phyloP scores from a whole-genome alignment of 352 stramenopile species.

The Globisporangium megalacanthum region DNA sequence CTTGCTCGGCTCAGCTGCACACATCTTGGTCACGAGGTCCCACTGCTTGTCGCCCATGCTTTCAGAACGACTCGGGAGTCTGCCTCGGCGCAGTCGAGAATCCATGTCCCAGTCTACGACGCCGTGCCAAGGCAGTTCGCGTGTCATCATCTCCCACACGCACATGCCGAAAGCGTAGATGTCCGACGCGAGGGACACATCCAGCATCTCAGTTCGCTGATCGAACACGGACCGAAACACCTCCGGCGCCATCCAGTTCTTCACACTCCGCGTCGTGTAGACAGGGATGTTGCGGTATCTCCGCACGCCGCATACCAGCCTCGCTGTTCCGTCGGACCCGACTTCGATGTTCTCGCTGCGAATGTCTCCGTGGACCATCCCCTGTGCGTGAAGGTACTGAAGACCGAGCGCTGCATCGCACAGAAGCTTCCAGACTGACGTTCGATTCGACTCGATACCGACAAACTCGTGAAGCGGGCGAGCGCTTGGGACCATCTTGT shows the following conservation, averaged over 20 bases:
- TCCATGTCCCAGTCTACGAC: background rate
- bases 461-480: background rate
- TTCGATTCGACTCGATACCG: background rate
- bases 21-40: constrained; percentile 2
- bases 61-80: constrained; percentile 1
- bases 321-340: background rate
- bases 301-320: too few species aligned
- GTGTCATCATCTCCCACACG: background rate
- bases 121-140: background rate
- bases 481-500: too few species aligned
- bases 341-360: background rate
- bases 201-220: background rate
- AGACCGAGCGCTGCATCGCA: background rate
- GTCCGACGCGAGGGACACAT: too few species aligned
- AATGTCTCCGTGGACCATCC: background rate
- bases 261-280: background rate
- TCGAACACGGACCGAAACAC: background rate
- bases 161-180: too few species aligned
- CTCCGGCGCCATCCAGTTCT: constrained; percentile 4
- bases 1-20: background rate
- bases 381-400: background rate
- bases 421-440: background rate
- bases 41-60: constrained; percentile 5
- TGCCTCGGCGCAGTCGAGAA: too few species aligned
- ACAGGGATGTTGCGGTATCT: background rate